Base-by-base conservation (phyloP, 108 stramenopile species). In the Aureococcus anophagefferens region DNA sequence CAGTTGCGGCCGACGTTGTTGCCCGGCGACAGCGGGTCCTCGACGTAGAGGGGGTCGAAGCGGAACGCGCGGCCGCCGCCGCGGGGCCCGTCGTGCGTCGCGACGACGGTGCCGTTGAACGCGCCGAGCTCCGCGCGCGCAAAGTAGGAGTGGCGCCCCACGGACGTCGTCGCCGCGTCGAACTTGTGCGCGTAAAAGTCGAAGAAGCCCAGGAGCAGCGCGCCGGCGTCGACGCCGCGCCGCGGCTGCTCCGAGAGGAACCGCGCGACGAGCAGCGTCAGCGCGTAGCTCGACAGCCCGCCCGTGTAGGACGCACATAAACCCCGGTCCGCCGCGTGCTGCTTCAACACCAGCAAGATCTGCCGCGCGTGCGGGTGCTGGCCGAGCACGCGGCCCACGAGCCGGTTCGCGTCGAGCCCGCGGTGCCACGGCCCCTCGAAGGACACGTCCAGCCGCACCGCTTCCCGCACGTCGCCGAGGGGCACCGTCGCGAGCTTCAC, bases 1-100 rank as follows among this genome's bases (percentile, higher is more conserved):
- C 81, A 84, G 44, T 82, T 84, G 33, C 83, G 79, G 63, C 83
- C 85, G 34, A 85, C 83, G 74, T 85, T 85, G 79, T 85, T 85
- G 66, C 79, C 74, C 15, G 79, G 63, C 63, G 66, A 62, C 32
- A 85, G 74, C 30, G 85, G 85, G 73, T 85, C 85, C 69, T 85
- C 85, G 46, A 85, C 77, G 76, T 82, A 82, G 7, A 85, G 40
- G 29, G 85, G 85, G 74, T 85, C 85, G 64, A 80, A 84, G n/a
- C n/a, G n/a, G n/a, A n/a, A n/a, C n/a, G n/a, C n/a, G n/a, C n/a
- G n/a, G n/a, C n/a, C n/a, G n/a, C n/a, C n/a, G n/a, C n/a, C n/a
- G n/a, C n/a, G n/a, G n/a, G n/a, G n/a, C n/a, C n/a, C n/a, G n/a
- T n/a, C n/a, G 62, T 69, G 65, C 30, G 46, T 65, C n/a, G 78